These are phyloP conservation scores for Globisporangium apiculatum DNA, from an alignment of 352 stramenopile species.

Conservation along the genomic window DNA sequence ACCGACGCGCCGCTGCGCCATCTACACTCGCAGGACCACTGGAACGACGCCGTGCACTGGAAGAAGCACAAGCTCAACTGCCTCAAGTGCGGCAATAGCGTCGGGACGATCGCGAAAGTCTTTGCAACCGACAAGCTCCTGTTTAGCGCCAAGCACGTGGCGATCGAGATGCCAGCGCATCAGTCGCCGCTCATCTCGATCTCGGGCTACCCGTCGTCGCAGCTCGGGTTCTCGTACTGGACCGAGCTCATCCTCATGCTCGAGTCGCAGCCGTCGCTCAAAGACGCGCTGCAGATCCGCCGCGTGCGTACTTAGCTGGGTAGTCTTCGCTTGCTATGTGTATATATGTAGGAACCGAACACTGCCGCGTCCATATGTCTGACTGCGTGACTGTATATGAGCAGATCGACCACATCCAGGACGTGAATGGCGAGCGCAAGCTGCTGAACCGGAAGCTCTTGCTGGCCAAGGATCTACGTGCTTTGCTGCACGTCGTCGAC, in stretches of 20 bases:
- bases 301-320: conserved; percentile 16
- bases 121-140: conserved; percentile 66
- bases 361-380: background rate
- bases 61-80: conserved; percentile 68
- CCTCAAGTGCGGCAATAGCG: conserved; percentile 50
- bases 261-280: conserved; percentile 59
- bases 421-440: conserved; percentile 34
- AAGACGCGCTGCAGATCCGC: conserved; percentile 55
- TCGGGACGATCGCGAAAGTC: conserved; percentile 52
- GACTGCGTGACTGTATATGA: background rate
- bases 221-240: conserved; percentile 70
- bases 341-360: background rate
- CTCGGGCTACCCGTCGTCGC: conserved; percentile 68
- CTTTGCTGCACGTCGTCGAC: conserved; percentile 51
- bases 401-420: conserved; percentile 54
- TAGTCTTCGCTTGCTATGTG: background rate
- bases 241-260: conserved; percentile 72
- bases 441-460: conserved; percentile 59
- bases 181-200: conserved; percentile 65
- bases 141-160: conserved; percentile 57
- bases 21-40: conserved; percentile 33
- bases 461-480: conserved; percentile 51
- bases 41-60: conserved; percentile 28
- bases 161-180: conserved; percentile 64
- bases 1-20: conserved; percentile 57